Conservation (phyloP, 306 rosid genomes). For the Quercus ilex region DNA sequence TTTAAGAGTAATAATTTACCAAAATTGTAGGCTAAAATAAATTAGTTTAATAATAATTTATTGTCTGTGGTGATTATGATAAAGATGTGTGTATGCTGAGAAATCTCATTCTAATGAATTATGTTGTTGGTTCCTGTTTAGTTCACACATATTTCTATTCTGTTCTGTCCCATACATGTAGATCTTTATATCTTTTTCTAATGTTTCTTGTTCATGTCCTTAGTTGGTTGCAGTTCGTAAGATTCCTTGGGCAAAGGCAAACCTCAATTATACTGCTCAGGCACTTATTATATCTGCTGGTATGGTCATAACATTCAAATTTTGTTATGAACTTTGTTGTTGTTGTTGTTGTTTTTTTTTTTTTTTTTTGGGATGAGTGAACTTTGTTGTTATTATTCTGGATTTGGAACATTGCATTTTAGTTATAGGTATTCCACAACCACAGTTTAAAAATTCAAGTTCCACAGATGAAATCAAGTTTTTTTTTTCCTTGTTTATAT, state of each 20-base stretch:
- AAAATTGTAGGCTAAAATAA: too few species aligned
- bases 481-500: not conserved
- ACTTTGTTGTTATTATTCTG: not conserved
- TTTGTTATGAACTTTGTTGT: not conserved
- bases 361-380: too few species aligned
- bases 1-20: not conserved
- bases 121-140: not conserved
- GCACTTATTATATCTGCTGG: slow-evolving; percentile 93
- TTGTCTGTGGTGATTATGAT: not conserved
- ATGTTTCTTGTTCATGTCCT: slow-evolving; percentile 6
- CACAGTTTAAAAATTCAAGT: not conserved
- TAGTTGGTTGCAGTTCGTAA: slow-evolving; percentile 76
- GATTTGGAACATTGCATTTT: not conserved
- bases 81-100: not conserved
- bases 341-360: not conserved
- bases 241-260: slow-evolving; percentile 96
- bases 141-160: not conserved
- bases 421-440: not conserved
- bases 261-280: slow-evolving; percentile 89
- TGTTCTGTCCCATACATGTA: not conserved
- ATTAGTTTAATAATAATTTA: too few species aligned
- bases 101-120: not conserved
- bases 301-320: slow-evolving; percentile 21
- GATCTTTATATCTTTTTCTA: not conserved
- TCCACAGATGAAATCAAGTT: not conserved